Conservation (phyloP, 2,329 filamentous ascomycete species). For the Aspergillus spinulosporus region DNA sequence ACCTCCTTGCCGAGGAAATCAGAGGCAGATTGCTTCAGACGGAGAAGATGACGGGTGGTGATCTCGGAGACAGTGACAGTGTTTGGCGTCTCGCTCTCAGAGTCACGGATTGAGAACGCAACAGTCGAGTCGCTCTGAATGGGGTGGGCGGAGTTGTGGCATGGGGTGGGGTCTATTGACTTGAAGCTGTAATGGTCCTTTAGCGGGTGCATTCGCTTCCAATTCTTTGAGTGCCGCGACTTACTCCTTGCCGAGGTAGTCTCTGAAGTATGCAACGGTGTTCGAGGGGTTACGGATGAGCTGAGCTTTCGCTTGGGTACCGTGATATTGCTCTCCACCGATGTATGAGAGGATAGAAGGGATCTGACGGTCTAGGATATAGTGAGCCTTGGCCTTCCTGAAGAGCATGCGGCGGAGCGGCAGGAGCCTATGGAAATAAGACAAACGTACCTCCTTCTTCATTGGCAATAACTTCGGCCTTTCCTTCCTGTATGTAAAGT, state of each 20-base stretch:
- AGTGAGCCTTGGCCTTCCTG: conserved; percentile 20
- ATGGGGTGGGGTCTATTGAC: conserved; percentile 92
- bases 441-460: conserved; percentile 75
- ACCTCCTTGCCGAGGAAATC: conserved; percentile 93
- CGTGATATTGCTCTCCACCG: conserved; percentile 94
- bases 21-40: conserved; percentile 77
- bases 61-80: conserved; percentile 76
- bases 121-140: conserved; percentile 70
- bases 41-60: conserved; percentile 78
- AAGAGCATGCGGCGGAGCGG: conserved; percentile 2
- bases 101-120: conserved; percentile 81
- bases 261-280: conserved; percentile 93
- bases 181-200: conserved; percentile 63
- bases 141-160: conserved; percentile 90
- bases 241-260: conserved; percentile 92
- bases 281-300: conserved; percentile 89
- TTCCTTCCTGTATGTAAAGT: conserved; percentile 67
- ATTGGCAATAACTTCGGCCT: conserved; percentile 97
- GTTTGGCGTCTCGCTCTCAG: conserved; percentile 63
- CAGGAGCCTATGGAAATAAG: not conserved
- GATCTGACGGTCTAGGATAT: conserved; percentile 80
- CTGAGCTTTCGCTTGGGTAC: conserved; percentile 91
- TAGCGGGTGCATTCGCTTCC: conserved; percentile 11
- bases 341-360: conserved; percentile 92
- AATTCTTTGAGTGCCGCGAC: not conserved